phyloP scores from a whole-genome alignment of 768 basidiomycete genomes.

The Brasilioporus rufonigricans region DNA sequence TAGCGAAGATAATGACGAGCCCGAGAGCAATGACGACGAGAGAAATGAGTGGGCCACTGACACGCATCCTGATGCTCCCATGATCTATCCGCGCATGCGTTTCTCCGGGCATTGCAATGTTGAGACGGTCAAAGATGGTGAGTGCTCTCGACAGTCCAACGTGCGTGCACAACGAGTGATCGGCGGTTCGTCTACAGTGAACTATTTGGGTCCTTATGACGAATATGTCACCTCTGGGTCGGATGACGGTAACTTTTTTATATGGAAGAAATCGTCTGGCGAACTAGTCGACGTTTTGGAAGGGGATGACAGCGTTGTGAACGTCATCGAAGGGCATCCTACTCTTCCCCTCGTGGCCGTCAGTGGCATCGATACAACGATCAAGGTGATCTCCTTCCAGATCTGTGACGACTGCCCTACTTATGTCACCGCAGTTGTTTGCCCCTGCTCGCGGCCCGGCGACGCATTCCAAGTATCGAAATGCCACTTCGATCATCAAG shows the following conservation, averaged over 20 bases:
- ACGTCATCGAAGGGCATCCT: constrained; percentile 82
- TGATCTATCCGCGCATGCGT: constrained; percentile 60
- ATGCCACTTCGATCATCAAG: constrained; percentile 53
- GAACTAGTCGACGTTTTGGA: constrained; percentile 74
- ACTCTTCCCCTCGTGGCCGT: constrained; percentile 78
- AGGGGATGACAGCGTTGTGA: constrained; percentile 79
- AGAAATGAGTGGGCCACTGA: constrained; percentile 22
- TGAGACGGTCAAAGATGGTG: constrained; percentile 86
- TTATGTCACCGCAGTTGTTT: constrained; percentile 50
- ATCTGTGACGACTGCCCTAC: background rate
- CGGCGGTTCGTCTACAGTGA: constrained; percentile 48
- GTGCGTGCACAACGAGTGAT: background rate
- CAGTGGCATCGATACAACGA: constrained; percentile 81
- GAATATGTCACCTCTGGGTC: constrained; percentile 82
- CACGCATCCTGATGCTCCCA: constrained; percentile 39
- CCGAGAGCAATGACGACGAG: constrained; percentile 34
- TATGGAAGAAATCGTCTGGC: constrained; percentile 75
- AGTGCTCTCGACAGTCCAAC: constrained; percentile 21
- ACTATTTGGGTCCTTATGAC: constrained; percentile 76
- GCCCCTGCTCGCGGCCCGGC: constrained; percentile 50
- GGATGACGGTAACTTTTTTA: constrained; percentile 85
- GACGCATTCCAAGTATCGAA: constrained; percentile 51
- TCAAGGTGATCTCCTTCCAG: constrained; percentile 55
- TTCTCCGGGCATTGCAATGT: constrained; percentile 75
- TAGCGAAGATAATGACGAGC: constrained; percentile 27